Base-by-base conservation (phyloP, 768 basidiomycete genomes). In the Hypsizygus marmoreus region DNA sequence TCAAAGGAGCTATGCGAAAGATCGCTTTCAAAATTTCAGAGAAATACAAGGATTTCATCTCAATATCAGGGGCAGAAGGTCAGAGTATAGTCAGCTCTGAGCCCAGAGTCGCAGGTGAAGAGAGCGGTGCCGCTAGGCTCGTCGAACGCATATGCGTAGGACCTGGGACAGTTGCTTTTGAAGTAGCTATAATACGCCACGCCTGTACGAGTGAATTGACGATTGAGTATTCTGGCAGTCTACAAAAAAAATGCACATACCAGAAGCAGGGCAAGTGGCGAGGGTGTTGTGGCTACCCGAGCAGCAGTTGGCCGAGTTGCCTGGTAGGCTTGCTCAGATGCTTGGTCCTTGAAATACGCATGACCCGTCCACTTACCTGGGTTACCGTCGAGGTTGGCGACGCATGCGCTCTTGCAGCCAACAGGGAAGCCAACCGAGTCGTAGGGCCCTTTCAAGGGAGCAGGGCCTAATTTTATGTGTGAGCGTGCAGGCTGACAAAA, bases 371-470 rank as follows among this genome's bases (percentile, higher is more conserved):
- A 23, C 44, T 13, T 31, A 61, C 57, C 49, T 53, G 45, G 59
- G 33, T 66, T 59, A 13, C 64, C 64, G 51, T 65, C 61, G 25
- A 69, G 46, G 42, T 68, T 67, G 12, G 67, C 66, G 16, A 52
- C 40, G 47, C 80, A 81, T 9, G 79, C 78, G 38, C 74, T 77
- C 55, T 73, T 73, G 59, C 80, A 81, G 14, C 79, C 80, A 2
- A 77, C 72, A 3, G 72, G 68, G 47, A 69, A 71, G 6, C 78
- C 77, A 5, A 61, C 64, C 4, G 71, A 61, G 42, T 80, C 74
- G 39, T 54, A 70, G 0, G 80, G 79, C 5, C 80, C 80, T 35
- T 68, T 61, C 38, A 81, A 64, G 1, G 67, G 55, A 0, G 63
- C 45, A 32, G 79, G 80, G 46, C 80, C 66, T 66, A 28, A 6